Conservation (phyloP, 495 filamentous ascomycete genomes). For the Xylaria acuta region DNA sequence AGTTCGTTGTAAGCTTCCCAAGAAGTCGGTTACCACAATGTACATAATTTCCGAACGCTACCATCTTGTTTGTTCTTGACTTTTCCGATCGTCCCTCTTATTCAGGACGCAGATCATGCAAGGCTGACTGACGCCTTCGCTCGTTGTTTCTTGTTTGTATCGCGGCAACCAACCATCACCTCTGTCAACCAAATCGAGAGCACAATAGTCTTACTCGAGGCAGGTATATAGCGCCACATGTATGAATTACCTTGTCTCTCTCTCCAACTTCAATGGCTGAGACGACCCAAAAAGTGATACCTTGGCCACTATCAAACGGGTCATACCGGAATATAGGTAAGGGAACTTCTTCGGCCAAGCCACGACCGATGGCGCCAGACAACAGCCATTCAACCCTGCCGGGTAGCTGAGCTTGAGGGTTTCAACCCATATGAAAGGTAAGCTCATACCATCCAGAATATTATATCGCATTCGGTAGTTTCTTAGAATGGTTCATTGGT, state of each 20-base stretch:
- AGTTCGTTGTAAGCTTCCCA: not conserved
- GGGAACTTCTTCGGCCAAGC: not conserved
- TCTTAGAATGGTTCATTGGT: not conserved
- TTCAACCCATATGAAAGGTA: not conserved
- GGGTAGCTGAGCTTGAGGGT: not conserved
- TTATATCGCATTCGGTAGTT: not conserved
- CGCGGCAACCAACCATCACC: not conserved
- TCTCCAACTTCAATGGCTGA: not conserved
- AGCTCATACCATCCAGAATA: not conserved
- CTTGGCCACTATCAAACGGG: slow-evolving; percentile 4
- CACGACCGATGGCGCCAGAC: not conserved
- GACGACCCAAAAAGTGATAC: not conserved
- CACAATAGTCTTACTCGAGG: not conserved
- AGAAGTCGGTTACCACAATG: not conserved
- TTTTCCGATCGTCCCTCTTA: not conserved
- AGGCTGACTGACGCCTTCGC: slow-evolving; percentile 7
- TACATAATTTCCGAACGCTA: not conserved
- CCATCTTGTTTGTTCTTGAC: not conserved
- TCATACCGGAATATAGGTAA: slow-evolving; percentile 9
- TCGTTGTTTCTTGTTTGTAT: not conserved
- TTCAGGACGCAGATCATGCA: not conserved
- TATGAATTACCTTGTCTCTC: not conserved
- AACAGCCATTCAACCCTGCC: not conserved
- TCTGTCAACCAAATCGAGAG: not conserved
- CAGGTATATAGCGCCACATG: not conserved